phyloP scores from a whole-genome alignment of 2,329 filamentous ascomycete species.

The Penicillium capsulatum region DNA sequence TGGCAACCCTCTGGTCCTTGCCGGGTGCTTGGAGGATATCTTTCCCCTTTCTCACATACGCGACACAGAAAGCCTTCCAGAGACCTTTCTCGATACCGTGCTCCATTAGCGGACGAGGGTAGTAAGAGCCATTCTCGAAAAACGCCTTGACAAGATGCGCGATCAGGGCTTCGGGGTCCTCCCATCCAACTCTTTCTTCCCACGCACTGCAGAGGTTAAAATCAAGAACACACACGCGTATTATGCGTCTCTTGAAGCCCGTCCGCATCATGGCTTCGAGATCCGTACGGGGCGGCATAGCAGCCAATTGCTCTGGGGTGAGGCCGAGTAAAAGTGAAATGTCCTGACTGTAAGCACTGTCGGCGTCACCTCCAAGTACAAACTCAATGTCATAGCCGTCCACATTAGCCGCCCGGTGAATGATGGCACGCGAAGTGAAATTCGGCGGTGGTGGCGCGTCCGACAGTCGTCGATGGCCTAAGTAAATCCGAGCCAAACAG shows the following conservation, averaged over 20 bases:
- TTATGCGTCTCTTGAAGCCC: conserved; percentile 2
- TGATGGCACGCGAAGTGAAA: conserved; percentile 8
- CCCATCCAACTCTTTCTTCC: conserved; percentile 1
- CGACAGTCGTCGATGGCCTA: conserved; percentile 7
- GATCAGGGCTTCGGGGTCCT: conserved; percentile 4
- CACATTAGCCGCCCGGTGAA: conserved; percentile 11
- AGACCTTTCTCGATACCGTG: conserved; percentile 1
- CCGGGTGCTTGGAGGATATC: not conserved
- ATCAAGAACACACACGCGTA: conserved; percentile 6
- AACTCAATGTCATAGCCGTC: conserved; percentile 15
- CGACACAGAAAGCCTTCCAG: conserved; percentile 1
- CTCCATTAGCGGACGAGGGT: conserved; percentile 5
- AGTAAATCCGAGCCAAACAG: conserved; percentile 13
- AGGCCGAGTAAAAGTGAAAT: not conserved
- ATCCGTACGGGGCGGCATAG: conserved; percentile 6
- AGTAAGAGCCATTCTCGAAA: conserved; percentile 13
- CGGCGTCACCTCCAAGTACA: conserved; percentile 9
- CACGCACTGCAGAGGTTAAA: conserved; percentile 9
- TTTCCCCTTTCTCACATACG: not conserved
- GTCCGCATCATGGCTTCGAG: not conserved
- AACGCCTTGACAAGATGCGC: conserved; percentile 7
- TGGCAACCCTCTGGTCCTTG: not conserved
- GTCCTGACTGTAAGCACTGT: not conserved
- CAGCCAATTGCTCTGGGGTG: not conserved
- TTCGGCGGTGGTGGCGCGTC: conserved; percentile 2